A percentile compares a stretch with the other conserved stretches of the same genome.
Evolutionary conservation across 495 filamentous ascomycete genomes (phyloP).

Genomic region (Penicillium odoratum): DNA sequence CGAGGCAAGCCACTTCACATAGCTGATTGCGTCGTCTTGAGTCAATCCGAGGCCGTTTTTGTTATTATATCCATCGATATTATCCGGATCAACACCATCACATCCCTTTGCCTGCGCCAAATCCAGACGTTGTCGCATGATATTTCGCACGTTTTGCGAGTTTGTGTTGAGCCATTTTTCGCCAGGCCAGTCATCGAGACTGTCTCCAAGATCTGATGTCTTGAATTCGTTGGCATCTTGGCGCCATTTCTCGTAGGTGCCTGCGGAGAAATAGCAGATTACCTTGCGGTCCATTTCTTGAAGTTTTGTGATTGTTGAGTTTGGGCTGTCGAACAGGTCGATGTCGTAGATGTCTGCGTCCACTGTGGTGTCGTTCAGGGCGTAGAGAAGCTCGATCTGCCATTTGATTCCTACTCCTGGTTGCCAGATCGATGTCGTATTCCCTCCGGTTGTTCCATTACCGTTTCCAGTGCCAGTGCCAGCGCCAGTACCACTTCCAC

Average conservation of each 20-base stretch:
- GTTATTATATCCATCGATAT: slow-evolving; percentile 65
- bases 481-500: slow-evolving; percentile 10
- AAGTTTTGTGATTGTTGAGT: slow-evolving; percentile 45
- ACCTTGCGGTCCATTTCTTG: slow-evolving; percentile 53
- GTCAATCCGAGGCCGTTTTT: slow-evolving; percentile 59
- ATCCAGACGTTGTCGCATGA: slow-evolving; percentile 60
- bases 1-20: slow-evolving; percentile 57
- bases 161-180: slow-evolving; percentile 67
- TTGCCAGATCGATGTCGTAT: slow-evolving; percentile 44
- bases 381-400: slow-evolving; percentile 53
- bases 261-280: slow-evolving; percentile 75
- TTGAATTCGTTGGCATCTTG: slow-evolving; percentile 55
- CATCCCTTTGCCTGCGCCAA: slow-evolving; percentile 61
- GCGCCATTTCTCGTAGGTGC: slow-evolving; percentile 61
- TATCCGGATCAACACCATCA: slow-evolving; percentile 72
- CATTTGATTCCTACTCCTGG: slow-evolving; percentile 51
- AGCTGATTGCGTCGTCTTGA: slow-evolving; percentile 53
- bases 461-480: slow-evolving; percentile 12
- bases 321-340: slow-evolving; percentile 57
- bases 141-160: slow-evolving; percentile 55
- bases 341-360: slow-evolving; percentile 59
- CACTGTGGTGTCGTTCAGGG: slow-evolving; percentile 44
- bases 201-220: slow-evolving; percentile 49
- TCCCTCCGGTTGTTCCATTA: slow-evolving; percentile 25
- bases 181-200: slow-evolving; percentile 60